A percentile compares a stretch with the other conserved stretches of the same genome.
These are phyloP conservation scores for Chytriomyces sp. DNA, from an alignment of 192 early-diverging fungal genomes.

Conservation along the genomic window DNA sequence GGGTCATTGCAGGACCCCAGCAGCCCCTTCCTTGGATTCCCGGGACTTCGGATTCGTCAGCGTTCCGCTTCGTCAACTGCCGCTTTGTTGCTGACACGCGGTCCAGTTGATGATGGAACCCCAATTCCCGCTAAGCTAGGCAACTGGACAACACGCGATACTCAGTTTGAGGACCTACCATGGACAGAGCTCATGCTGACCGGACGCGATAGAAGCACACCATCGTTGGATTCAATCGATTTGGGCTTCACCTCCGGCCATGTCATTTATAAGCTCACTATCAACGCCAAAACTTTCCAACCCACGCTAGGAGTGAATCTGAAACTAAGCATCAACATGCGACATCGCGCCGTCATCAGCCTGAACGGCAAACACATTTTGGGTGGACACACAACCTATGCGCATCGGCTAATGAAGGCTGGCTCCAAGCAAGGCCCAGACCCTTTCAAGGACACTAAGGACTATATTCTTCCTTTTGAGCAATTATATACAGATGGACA, in stretches of 20 bases:
- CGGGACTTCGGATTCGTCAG: slow-evolving; percentile 11
- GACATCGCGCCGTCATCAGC: slow-evolving; percentile 72
- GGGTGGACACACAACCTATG: slow-evolving; percentile 81
- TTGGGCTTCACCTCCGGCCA: slow-evolving; percentile 66
- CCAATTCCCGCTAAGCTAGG: not conserved
- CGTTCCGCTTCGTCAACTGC: not conserved
- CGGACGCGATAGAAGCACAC: slow-evolving; percentile 7
- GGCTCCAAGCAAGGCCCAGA: slow-evolving; percentile 78
- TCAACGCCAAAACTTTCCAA: slow-evolving; percentile 16
- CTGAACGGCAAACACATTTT: slow-evolving; percentile 68
- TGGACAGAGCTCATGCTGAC: slow-evolving; percentile 11
- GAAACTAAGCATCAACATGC: slow-evolving; percentile 65
- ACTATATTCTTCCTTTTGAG: slow-evolving; percentile 55
- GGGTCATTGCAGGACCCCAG: not conserved
- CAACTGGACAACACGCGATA: not conserved
- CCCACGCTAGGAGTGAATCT: slow-evolving; percentile 2
- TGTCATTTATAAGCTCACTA: slow-evolving; percentile 59
- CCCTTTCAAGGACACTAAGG: slow-evolving; percentile 54
- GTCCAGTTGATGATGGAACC: not conserved
- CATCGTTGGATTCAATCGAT: slow-evolving; percentile 61
- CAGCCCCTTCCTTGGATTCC: slow-evolving; percentile 13
- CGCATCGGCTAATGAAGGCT: slow-evolving; percentile 51
- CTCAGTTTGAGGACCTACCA: slow-evolving; percentile 6
- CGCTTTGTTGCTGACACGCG: not conserved
- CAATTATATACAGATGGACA: slow-evolving; percentile 25